Base-by-base conservation (phyloP, 1,284 basidiomycete species). In the Blastosporella zonata region DNA sequence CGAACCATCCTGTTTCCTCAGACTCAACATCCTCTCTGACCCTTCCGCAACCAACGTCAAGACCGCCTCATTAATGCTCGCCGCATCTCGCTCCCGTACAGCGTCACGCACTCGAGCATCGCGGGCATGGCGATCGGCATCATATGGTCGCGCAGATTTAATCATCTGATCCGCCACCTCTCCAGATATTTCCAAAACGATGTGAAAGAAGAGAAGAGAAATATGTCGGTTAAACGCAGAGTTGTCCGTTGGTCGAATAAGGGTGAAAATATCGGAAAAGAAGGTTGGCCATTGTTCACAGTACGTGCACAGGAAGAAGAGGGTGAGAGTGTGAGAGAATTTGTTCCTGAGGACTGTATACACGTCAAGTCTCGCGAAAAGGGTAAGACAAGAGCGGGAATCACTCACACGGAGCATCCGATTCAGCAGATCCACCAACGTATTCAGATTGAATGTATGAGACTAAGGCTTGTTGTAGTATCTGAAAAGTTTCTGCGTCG, bases 271-370 rank as follows among this genome's bases (percentile, higher is more conserved):
- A 66, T 91, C 82, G 56, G 76, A 68, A 73, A 93, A 89, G 74
- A 93, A 91, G 36, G 81, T 73, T 34, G 90, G 85, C 85, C 90
- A 91, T 67, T 86, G 84, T 39, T 84, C 79, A 54, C 84, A 80
- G 70, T 97, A 97, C 12, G 90, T 87, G 72, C 88, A 87, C 43
- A 98, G 79, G 71, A 99, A 96, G 67, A 99, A 85, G 49, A 97
- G 81, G 0, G 96, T 90, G 40, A 98, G 77, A n/a, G 94, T 96
- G 72, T 97, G 95, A 13, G 94, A 93, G 66, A 98, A 91, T 70
- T 99, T 99, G 78, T 99, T 99, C 63, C 94, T 85, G 51, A 97
- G 70, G 69, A 88, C 92, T 93, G 49, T 22, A 46, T 34, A 33
- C 27, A 39, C 35, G 46, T 39, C 35, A 52, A 45, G 27, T 58